Evolutionary conservation across 768 basidiomycete genomes (phyloP), one percentile per base, ranked within the genome.

Genomic region (Mycena latifolia): DNA sequence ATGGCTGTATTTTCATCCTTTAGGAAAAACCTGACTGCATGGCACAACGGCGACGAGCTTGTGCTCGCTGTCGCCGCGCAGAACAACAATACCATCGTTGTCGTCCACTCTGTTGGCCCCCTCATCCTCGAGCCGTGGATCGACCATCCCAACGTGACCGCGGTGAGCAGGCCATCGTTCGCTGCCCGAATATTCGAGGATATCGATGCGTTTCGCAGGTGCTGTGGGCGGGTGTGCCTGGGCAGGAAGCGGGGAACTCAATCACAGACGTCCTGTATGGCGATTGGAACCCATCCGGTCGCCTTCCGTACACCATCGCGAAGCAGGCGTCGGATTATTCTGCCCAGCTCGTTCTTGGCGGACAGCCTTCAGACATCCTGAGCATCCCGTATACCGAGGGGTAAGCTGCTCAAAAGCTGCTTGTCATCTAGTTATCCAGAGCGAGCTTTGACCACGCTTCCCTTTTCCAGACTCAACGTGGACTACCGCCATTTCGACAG

Each of bases 261-360:
- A 77, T 94, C n/a, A 83, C 84, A 5, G 92, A 93, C 69, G 83
- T 94, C 3, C 77, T 93, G 0, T 93, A 88, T 67, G 92, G 92
- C 3, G 79, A 77, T 28, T 88, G 84, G 77, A 92, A 91, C 71
- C 91, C 92, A 0, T 87, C 87, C 24, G 91, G 88, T 9, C 81
- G 88, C 29, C 76, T 93, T 20, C 91, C 92, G 0, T 94, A 91
- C 74, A 93, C 92, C 5, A 91, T 93, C 69, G 91, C 91, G 31
- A 89, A 89, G 78, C 72, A 79, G 22, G 51, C 74, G 2, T 71
- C 76, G 12, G 92, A 93, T 72, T 92, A 92, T 73, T 71, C 86
- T 14, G 86, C 89, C 0, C 83, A 85, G 60, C 72, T 86, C 11
- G 70, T 82, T 14, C 69, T 77, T 10, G 82, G 80, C 7, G 83